A percentile compares a stretch with the other conserved stretches of the same genome.
Evolutionary conservation across 768 basidiomycete species (phyloP).

Genomic region (Phaeotremella fagi): DNA sequence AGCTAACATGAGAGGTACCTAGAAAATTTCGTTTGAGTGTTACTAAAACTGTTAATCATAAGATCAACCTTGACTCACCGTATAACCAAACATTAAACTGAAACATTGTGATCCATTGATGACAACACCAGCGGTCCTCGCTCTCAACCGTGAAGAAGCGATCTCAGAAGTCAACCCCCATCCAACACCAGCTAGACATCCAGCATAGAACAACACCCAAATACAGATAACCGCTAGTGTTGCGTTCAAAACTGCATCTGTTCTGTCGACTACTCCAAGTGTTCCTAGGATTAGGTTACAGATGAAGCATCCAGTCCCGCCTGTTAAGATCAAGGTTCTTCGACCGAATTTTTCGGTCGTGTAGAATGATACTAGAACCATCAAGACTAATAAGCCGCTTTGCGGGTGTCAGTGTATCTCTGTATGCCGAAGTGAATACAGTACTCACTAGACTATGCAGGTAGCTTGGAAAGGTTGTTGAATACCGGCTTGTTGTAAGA

Average conservation of each 20-base stretch:
- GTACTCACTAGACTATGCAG: slow-evolving; percentile 11
- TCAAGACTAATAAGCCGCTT: slow-evolving; percentile 11
- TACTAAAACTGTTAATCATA: not conserved
- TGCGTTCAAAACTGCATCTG: not conserved
- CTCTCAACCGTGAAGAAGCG: slow-evolving; percentile 17
- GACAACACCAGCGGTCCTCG: slow-evolving; percentile 23
- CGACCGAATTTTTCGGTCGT: slow-evolving; percentile 23
- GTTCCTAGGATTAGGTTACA: slow-evolving; percentile 8
- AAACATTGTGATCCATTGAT: slow-evolving; percentile 12
- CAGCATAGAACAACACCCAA: slow-evolving; percentile 16
- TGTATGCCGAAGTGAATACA: not conserved
- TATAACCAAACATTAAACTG: slow-evolving; percentile 12
- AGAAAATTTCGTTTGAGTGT: not conserved
- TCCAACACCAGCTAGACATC: slow-evolving; percentile 16
- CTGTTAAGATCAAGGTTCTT: slow-evolving; percentile 10
- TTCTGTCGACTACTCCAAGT: slow-evolving; percentile 3
- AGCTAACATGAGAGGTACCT: slow-evolving; percentile 12
- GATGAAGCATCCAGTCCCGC: not conserved
- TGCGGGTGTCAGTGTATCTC: not conserved
- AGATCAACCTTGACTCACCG: not conserved
- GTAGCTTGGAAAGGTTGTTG: slow-evolving; percentile 9
- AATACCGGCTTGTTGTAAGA: slow-evolving; percentile 12
- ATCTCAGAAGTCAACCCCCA: slow-evolving; percentile 28
- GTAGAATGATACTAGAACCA: slow-evolving; percentile 20
- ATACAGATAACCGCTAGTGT: slow-evolving; percentile 10